These are phyloP conservation scores for Pugionium cornutum DNA, from an alignment of 345 rosid genomes.

Conservation along the genomic window DNA sequence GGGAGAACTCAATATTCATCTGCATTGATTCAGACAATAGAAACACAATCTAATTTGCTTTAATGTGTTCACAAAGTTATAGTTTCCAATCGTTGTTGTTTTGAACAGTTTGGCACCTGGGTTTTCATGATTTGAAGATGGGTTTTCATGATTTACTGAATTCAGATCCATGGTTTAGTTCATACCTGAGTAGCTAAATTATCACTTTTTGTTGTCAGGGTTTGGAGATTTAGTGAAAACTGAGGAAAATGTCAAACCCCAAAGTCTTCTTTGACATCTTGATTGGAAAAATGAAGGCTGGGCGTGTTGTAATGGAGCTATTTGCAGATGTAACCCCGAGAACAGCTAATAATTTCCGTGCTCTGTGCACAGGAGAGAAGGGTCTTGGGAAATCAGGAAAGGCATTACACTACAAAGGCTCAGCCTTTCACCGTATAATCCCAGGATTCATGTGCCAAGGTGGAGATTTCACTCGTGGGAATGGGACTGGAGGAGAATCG, in stretches of 20 bases:
- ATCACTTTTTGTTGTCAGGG: slow-evolving; percentile 18
- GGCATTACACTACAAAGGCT: slow-evolving; percentile 75
- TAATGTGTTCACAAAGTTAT: neutral
- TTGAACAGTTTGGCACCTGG: neutral
- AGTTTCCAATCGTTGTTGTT: neutral
- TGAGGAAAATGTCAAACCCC: slow-evolving; percentile 56
- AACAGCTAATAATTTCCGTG: slow-evolving; percentile 78
- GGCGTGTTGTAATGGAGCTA: slow-evolving; percentile 76
- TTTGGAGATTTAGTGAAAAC: slow-evolving; percentile 9
- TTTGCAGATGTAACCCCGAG: slow-evolving; percentile 70
- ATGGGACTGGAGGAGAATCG: slow-evolving; percentile 89
- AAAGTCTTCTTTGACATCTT: slow-evolving; percentile 74
- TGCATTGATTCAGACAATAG: neutral
- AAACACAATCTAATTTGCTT: neutral
- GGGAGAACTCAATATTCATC: neutral
- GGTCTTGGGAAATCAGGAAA: slow-evolving; percentile 64
- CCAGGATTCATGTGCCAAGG: slow-evolving; percentile 92
- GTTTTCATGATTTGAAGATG: neutral
- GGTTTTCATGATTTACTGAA: neutral
- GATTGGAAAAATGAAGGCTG: slow-evolving; percentile 65
- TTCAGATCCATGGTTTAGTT: neutral
- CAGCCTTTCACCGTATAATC: slow-evolving; percentile 74
- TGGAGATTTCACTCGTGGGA: slow-evolving; percentile 78
- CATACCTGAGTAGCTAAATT: neutral
- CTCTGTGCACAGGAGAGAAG: slow-evolving; percentile 81